Conservation (phyloP, 768 basidiomycete genomes). For the Pulveroboletus ravenelii region DNA sequence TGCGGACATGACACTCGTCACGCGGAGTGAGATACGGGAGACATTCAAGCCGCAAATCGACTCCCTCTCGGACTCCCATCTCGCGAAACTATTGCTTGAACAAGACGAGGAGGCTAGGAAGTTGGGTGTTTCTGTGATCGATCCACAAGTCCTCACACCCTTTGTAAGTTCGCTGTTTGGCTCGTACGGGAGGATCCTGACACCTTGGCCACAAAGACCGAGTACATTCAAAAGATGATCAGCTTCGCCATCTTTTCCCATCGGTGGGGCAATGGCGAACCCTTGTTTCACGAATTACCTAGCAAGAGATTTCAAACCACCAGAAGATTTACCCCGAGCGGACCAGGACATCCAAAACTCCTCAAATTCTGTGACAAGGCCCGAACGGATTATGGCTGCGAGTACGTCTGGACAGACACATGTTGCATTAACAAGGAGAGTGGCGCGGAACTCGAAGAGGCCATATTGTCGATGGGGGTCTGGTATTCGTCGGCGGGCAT, state of each 20-base stretch:
- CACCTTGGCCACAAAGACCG: slow-evolving; percentile 7
- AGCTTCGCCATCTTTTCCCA: slow-evolving; percentile 27
- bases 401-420: slow-evolving; percentile 28
- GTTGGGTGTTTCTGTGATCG: slow-evolving; percentile 17
- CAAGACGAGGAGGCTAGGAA: slow-evolving; percentile 22
- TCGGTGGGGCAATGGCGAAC: slow-evolving; percentile 23
- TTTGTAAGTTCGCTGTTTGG: slow-evolving; percentile 12
- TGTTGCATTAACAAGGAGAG: slow-evolving; percentile 28
- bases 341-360: slow-evolving; percentile 24
- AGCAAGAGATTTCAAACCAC: slow-evolving; percentile 10
- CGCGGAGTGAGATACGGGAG: slow-evolving; percentile 21
- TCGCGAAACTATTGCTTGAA: slow-evolving; percentile 22
- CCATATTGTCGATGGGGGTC: slow-evolving; percentile 19
- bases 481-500: slow-evolving; percentile 24
- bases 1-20: slow-evolving; percentile 18
- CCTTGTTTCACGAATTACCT: slow-evolving; percentile 20
- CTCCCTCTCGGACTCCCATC: slow-evolving; percentile 18
- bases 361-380: slow-evolving; percentile 27
- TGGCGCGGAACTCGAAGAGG: slow-evolving; percentile 26
- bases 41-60: slow-evolving; percentile 17
- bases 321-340: slow-evolving; percentile 12
- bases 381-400: slow-evolving; percentile 18
- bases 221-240: slow-evolving; percentile 16
- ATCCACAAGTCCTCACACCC: slow-evolving; percentile 17
- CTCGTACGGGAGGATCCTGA: background rate